Conservation (phyloP, 345 rosid species). For the Arabis alpina region DNA sequence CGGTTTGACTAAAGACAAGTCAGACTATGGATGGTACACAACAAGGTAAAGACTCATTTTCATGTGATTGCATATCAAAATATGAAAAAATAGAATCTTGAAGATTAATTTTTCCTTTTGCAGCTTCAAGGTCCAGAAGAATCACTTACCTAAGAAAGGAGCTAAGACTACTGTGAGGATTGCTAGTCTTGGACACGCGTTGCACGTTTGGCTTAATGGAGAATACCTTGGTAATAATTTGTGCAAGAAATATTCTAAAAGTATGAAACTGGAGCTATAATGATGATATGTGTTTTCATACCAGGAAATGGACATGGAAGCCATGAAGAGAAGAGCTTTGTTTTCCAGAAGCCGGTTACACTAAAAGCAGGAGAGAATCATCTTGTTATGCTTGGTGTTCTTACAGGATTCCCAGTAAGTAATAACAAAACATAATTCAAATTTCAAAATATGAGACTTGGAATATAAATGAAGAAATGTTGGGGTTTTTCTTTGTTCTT, state of each 20-base stretch:
- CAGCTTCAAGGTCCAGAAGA: constrained; percentile 56
- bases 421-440: neutral
- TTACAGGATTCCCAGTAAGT: constrained; percentile 79
- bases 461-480: neutral
- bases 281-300: neutral
- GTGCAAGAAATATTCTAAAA: neutral
- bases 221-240: constrained; percentile 61
- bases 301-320: constrained; percentile 82
- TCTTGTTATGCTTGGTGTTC: constrained; percentile 54
- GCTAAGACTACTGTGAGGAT: constrained; percentile 54
- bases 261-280: neutral
- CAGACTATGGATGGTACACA: constrained; percentile 86
- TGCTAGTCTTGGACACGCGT: constrained; percentile 89
- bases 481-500: neutral
- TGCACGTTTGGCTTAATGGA: constrained; percentile 73
- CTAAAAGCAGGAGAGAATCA: constrained; percentile 59
- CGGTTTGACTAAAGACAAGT: constrained; percentile 57
- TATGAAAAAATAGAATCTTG: constrained; percentile 10
- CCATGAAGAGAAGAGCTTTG: constrained; percentile 82
- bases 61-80: neutral
- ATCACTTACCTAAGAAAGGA: constrained; percentile 54
- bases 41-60: constrained; percentile 51
- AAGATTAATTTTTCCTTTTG: constrained; percentile 18
- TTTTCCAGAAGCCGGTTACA: constrained; percentile 54
- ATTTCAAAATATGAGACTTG: neutral